phyloP scores from a whole-genome alignment of 2,329 filamentous ascomycete genomes.

The Monosporascus sp. region DNA sequence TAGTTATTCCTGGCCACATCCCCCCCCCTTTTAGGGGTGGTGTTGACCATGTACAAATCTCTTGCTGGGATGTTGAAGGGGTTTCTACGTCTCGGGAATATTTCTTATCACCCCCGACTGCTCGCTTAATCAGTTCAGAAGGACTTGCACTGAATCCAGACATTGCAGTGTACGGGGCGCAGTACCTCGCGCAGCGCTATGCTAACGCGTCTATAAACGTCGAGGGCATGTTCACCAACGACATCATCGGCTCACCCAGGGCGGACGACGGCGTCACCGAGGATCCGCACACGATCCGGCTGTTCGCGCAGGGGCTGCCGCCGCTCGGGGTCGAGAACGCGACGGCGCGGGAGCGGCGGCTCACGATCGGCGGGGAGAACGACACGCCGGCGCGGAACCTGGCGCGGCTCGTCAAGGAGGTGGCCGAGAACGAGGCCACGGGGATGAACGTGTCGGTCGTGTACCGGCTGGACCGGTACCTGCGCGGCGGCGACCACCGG shows the following conservation, averaged over 20 bases:
- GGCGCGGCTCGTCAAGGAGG: conserved; percentile 48
- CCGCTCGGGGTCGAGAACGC: conserved; percentile 32
- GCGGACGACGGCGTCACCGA: conserved; percentile 36
- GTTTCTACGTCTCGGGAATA: too few species aligned
- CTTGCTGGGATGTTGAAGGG: too few species aligned
- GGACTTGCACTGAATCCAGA: too few species aligned
- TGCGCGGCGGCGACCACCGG: conserved; percentile 51
- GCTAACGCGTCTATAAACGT: conserved; percentile 43
- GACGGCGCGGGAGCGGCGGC: conserved; percentile 29
- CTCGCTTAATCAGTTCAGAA: too few species aligned
- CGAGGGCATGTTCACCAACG: conserved; percentile 52
- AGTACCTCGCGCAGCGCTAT: conserved; percentile 46
- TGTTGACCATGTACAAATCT: too few species aligned
- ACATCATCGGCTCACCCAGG: conserved; percentile 48
- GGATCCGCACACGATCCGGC: conserved; percentile 46
- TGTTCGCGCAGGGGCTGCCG: conserved; percentile 46
- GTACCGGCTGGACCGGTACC: conserved; percentile 50
- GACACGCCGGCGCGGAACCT: conserved; percentile 50
- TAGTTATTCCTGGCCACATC: too few species aligned
- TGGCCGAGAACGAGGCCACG: conserved; percentile 44
- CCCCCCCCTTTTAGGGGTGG: too few species aligned
- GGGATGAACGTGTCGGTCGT: conserved; percentile 51
- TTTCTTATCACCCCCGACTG: too few species aligned
- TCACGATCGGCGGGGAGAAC: conserved; percentile 46
- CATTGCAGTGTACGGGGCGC: conserved; percentile 38